phyloP scores from a whole-genome alignment of 2,329 filamentous ascomycete species.

The Alternaria metachromatica region DNA sequence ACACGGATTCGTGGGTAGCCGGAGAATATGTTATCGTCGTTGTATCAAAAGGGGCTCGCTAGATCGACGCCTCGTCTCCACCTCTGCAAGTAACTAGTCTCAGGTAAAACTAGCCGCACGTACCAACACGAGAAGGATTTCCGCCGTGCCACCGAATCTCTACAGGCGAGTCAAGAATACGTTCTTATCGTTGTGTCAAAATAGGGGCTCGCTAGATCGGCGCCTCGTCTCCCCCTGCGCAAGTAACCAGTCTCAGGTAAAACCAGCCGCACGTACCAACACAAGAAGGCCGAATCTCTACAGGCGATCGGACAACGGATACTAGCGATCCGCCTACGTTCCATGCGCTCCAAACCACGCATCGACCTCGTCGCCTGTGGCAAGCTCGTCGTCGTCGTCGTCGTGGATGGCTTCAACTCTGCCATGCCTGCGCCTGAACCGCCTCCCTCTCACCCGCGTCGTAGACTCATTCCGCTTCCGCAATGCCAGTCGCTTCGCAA shows the following conservation, averaged over 20 bases:
- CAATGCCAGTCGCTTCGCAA: slow-evolving; percentile 63
- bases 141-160: too few relatives aligned
- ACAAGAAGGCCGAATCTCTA: not conserved
- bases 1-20: not conserved
- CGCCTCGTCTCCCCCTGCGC: not conserved
- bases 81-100: not conserved
- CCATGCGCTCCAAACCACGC: not conserved
- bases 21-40: not conserved
- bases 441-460: not conserved
- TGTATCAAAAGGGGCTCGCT: not conserved
- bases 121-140: too few relatives aligned
- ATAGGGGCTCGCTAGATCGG: not conserved
- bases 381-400: slow-evolving; percentile 15
- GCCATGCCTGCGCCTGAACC: not conserved
- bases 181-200: not conserved
- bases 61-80: not conserved
- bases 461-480: slow-evolving; percentile 57
- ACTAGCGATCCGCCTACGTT: not conserved
- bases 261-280: not conserved
- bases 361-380: slow-evolving; percentile 3
- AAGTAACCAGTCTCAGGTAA: not conserved
- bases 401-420: slow-evolving; percentile 42
- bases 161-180: not conserved
- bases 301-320: not conserved
- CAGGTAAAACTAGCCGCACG: not conserved